Percentiles rank a stretch among this genome's conserved stretches.
Conservation (phyloP, 345 rosid species). For the Eucalyptus coolabah region DNA sequence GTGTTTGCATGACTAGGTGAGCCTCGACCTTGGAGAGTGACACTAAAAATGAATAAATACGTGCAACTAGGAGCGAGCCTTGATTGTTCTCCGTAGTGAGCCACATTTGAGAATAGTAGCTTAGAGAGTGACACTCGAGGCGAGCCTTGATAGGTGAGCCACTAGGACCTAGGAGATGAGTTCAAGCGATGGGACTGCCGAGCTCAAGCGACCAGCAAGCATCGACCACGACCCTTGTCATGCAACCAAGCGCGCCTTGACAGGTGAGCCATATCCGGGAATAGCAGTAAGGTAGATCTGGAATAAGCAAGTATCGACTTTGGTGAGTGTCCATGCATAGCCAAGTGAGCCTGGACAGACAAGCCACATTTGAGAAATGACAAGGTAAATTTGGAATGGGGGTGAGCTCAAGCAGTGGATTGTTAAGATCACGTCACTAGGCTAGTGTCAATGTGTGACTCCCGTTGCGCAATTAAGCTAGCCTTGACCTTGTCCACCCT, state of each 20-base stretch:
- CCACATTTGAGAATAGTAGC: no score
- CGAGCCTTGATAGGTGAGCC: background rate
- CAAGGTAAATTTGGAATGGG: background rate
- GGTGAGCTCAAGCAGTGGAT: background rate
- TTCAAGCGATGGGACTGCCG: background rate
- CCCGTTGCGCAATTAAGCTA: background rate
- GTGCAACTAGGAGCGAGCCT: no score
- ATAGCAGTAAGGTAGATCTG: background rate
- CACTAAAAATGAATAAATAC: no score
- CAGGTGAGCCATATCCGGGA: background rate
- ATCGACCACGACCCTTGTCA: background rate
- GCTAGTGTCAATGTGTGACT: background rate
- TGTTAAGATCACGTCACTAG: background rate
- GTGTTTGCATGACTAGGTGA: background rate
- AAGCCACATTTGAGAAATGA: background rate
- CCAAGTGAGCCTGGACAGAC: background rate
- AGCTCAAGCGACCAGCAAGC: background rate
- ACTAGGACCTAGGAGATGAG: background rate
- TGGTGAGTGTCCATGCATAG: background rate
- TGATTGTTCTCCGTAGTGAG: no score
- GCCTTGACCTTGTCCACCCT: background rate
- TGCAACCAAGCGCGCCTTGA: background rate
- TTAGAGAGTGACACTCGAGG: no score
- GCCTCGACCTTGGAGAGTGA: background rate
- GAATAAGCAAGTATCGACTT: background rate